Conservation (phyloP, 306 rosid species). For the Sophora flavescens region DNA sequence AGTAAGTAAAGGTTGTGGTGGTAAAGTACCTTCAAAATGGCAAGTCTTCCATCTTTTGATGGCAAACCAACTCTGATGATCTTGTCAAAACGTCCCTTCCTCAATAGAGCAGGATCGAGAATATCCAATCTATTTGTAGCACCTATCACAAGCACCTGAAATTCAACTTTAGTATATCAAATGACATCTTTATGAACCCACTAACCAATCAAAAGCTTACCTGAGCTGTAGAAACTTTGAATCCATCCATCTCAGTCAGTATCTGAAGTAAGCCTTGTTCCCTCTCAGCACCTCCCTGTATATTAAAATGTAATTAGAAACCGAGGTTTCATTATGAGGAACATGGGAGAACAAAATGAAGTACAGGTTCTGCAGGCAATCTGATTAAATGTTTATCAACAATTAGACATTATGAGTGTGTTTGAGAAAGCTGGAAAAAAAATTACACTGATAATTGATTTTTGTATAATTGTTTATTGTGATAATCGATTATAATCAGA, state of each 20-base stretch:
- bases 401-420: not conserved
- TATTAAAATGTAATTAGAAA: constrained; percentile 39
- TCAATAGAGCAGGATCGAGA: constrained; percentile 93
- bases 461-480: no score
- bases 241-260: constrained; percentile 97
- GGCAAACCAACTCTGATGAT: constrained; percentile 98
- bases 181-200: constrained; percentile 41
- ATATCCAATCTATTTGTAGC: constrained; percentile 98
- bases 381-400: constrained; percentile 21
- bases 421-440: no score
- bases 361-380: constrained; percentile 15
- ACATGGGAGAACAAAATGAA: constrained; percentile 31
- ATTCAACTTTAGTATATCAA: constrained; percentile 52
- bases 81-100: constrained; percentile 99
- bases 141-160: constrained; percentile 95
- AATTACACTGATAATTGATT: no score
- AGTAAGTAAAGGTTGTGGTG: constrained; percentile 22
- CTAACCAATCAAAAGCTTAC: constrained; percentile 51
- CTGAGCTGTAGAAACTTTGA: constrained; percentile 92
- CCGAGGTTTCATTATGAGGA: constrained; percentile 35
- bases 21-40: constrained; percentile 82
- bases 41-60: constrained; percentile 91
- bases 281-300: constrained; percentile 97
- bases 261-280: constrained; percentile 98
- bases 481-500: no score